Evolutionary conservation across 2,329 filamentous ascomycete genomes (phyloP).

Genomic region (Aureobasidium sp.): DNA sequence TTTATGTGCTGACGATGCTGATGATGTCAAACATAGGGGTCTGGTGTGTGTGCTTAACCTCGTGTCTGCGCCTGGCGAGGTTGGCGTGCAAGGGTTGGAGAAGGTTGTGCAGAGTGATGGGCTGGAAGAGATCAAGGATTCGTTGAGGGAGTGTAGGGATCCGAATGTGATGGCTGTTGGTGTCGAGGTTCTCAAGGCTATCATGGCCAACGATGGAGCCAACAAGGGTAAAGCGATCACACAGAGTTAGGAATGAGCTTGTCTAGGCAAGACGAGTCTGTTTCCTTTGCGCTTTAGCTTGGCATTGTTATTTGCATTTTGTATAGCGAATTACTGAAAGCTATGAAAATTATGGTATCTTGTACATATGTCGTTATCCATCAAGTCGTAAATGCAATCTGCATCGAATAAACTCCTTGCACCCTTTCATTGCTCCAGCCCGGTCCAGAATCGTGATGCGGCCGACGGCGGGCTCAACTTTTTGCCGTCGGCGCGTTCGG

Average conservation of each 20-base stretch:
- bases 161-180: constrained; percentile 64
- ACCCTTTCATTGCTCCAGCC: not conserved
- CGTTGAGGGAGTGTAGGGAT: constrained; percentile 61
- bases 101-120: constrained; percentile 47
- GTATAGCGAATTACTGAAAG: not conserved
- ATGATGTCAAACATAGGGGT: constrained; percentile 62
- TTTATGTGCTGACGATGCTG: constrained; percentile 65
- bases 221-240: not conserved
- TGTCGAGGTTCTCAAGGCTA: constrained; percentile 61
- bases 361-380: not conserved
- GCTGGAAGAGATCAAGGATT: constrained; percentile 60
- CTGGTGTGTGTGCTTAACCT: constrained; percentile 61
- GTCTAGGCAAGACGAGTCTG: too few relatives aligned
- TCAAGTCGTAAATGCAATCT: not conserved
- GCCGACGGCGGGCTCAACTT: not conserved
- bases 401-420: not conserved
- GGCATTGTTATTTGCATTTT: not conserved
- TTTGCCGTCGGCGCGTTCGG: not conserved
- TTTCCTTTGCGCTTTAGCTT: not conserved
- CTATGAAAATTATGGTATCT: not conserved
- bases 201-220: not conserved
- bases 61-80: constrained; percentile 57
- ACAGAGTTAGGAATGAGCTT: not conserved
- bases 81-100: constrained; percentile 53
- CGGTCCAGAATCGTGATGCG: not conserved